Base-by-base conservation (phyloP, 257 asterid genomes). In the Solanum medicagineum region DNA sequence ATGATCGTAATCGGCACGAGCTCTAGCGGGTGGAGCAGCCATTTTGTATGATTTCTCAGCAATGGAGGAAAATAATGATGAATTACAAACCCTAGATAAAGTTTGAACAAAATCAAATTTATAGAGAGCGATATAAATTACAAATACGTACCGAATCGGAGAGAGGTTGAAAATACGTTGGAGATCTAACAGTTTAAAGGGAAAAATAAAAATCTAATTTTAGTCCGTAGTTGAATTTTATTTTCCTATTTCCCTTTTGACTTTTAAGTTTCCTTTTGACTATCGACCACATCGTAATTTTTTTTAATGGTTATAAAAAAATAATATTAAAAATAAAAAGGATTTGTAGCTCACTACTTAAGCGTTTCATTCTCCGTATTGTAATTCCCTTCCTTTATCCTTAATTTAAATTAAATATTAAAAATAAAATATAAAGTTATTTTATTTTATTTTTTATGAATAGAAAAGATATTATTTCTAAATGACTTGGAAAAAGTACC, bases 1-100 rank as follows among this genome's bases (percentile, higher is more conserved):
- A 40, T 88, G 88, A 88, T 91, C 93, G 77, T 91, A 91, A 81
- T 91, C 93, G 54, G 93, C 93, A 83, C 93, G 90, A 88, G 92
- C 92, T 88, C 93, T 91, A 60, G 92, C 90, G 55, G 93, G 93
- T 86, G 91, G 90, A 87, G 91, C 92, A 53, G 92, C 92, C 93
- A 91, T 91, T 73, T 57, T 71, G 80, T 29, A 22, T 80, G 62
- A 56, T 56, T 65, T 22, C 85, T 83, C 85, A 45, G 63, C 22
- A 62, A 83, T 47, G 47, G 74, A 81, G 85, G 84, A 49, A 69
- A 24, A 32, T 57, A 4, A 57, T 62, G 49, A 55, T 10, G 80
- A 70, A 83, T 20, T 19, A 59, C 44, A 54, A 59, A 84, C 87
- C 86, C 82, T 84, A 70, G 63, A 65, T 4, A 57, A 65, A 51